A percentile compares a stretch with the other conserved stretches of the same genome.
These are phyloP conservation scores for Paramecium octaurelia DNA, from an alignment of 73 alveolate species.

Conservation along the genomic window DNA sequence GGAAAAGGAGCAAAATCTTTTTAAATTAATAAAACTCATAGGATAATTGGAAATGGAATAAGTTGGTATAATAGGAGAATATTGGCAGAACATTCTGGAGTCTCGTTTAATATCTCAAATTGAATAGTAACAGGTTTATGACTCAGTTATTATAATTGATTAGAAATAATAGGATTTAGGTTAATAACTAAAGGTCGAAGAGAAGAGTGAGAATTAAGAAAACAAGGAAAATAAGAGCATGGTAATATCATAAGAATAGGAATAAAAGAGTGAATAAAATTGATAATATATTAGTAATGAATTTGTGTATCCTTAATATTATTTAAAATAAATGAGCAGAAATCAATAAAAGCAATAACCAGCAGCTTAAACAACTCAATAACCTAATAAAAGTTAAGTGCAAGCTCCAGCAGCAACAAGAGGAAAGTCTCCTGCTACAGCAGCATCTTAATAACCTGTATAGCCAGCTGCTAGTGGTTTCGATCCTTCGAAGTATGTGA, in stretches of 20 bases:
- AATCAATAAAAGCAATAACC: neutral
- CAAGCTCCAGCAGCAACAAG: neutral
- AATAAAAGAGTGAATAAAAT: neutral
- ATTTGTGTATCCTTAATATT: neutral
- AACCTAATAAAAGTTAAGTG: neutral
- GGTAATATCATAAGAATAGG: neutral
- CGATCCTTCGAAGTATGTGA: constrained; percentile 66
- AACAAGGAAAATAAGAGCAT: neutral
- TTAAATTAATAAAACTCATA: neutral
- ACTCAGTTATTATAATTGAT: neutral
- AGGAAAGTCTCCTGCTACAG: neutral
- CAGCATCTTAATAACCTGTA: neutral
- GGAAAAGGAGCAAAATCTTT: neutral
- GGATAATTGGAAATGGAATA: constrained; percentile 22
- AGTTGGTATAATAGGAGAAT: neutral
- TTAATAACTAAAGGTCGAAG: neutral
- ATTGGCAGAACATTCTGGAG: neutral
- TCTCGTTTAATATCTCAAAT: neutral
- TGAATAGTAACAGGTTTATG: neutral
- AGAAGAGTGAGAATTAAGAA: neutral
- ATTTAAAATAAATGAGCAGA: neutral
- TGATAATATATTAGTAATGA: neutral
- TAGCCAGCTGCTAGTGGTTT: constrained; percentile 26
- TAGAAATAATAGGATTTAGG: neutral
- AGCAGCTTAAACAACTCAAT: neutral